Conservation (phyloP, 2,329 filamentous ascomycete genomes). For the Xylariaceae sp. region DNA sequence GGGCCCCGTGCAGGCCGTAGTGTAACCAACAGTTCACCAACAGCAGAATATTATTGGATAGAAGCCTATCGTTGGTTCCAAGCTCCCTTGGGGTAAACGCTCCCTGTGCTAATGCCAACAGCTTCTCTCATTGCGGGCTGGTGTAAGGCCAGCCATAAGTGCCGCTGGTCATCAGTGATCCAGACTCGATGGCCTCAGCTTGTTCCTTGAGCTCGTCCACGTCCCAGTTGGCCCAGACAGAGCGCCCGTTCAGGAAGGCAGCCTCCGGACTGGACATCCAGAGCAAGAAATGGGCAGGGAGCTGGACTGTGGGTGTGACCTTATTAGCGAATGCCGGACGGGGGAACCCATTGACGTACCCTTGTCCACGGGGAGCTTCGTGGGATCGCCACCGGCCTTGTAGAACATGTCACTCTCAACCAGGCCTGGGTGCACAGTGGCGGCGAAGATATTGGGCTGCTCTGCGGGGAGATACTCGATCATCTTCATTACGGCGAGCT, state of each 20-base stretch:
- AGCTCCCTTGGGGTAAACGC: too few relatives aligned
- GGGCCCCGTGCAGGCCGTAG: too few relatives aligned
- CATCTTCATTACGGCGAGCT: conserved; percentile 13
- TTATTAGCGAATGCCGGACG: background rate
- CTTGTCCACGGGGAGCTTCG: conserved; percentile 10
- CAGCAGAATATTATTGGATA: too few relatives aligned
- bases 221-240: conserved; percentile 13
- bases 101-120: too few relatives aligned
- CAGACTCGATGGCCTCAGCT: too few relatives aligned
- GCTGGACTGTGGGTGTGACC: conserved; percentile 4
- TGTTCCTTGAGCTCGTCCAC: conserved; percentile 14
- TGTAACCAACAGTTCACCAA: too few relatives aligned
- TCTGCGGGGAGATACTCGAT: conserved; percentile 19
- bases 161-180: too few relatives aligned
- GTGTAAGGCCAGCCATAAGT: too few relatives aligned
- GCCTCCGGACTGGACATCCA: conserved; percentile 13
- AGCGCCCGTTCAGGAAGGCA: conserved; percentile 8
- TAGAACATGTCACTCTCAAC: conserved; percentile 14
- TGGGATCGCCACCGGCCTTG: conserved; percentile 14
- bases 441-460: conserved; percentile 16
- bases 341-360: conserved; percentile 1
- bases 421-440: conserved; percentile 17
- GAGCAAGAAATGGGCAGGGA: conserved; percentile 12
- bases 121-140: too few relatives aligned
- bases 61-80: too few relatives aligned